Evolutionary conservation across 192 early-diverging fungal species (phyloP).

Genomic region (Pilobolus umbonatus): DNA sequence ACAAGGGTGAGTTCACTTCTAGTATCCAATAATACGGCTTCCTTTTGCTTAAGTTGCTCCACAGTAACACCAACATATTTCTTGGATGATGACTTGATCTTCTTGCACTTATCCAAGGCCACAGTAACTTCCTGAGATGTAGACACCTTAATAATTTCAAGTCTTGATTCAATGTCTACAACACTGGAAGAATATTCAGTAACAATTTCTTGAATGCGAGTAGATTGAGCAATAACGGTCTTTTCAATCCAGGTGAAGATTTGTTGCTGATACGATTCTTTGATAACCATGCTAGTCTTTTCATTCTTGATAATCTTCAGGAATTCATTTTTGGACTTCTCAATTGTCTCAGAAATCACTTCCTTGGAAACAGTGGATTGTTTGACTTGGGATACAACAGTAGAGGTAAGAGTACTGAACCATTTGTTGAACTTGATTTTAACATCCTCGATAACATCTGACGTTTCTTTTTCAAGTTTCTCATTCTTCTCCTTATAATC

Average conservation of each 20-base stretch:
- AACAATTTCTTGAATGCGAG: slow-evolving; percentile 17
- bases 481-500: slow-evolving; percentile 5
- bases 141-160: slow-evolving; percentile 7
- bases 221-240: slow-evolving; percentile 12
- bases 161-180: slow-evolving; percentile 1
- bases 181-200: background rate
- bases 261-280: slow-evolving; percentile 6
- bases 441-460: slow-evolving; percentile 6
- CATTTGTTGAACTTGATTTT: slow-evolving; percentile 9
- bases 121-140: slow-evolving; percentile 10
- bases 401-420: slow-evolving; percentile 2
- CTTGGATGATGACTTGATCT: background rate
- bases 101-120: slow-evolving; percentile 11
- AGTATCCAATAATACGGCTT: slow-evolving; percentile 9
- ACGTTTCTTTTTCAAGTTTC: slow-evolving; percentile 2
- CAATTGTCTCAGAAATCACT: slow-evolving; percentile 3
- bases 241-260: slow-evolving; percentile 17
- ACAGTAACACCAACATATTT: slow-evolving; percentile 11
- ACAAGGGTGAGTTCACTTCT: slow-evolving; percentile 3
- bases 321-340: slow-evolving; percentile 11
- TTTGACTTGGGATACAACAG: slow-evolving; percentile 2
- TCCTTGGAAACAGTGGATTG: slow-evolving; percentile 3
- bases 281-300: background rate
- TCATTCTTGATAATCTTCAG: slow-evolving; percentile 5
- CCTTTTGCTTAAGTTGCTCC: slow-evolving; percentile 7